These are phyloP conservation scores for Cladorrhinum sp. DNA, from an alignment of 2,329 filamentous ascomycete genomes.

Conservation along the genomic window DNA sequence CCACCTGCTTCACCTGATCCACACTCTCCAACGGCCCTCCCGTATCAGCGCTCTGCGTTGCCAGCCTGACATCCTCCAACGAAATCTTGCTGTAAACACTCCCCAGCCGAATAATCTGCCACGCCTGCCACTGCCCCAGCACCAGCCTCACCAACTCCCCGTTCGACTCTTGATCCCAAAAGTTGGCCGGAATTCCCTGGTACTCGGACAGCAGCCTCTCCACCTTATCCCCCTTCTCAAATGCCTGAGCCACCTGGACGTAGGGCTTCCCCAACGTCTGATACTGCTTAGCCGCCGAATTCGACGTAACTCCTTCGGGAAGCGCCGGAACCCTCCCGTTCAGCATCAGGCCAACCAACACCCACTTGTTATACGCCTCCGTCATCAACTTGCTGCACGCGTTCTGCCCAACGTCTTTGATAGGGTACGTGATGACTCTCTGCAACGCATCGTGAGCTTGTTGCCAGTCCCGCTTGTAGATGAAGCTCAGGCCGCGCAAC, in stretches of 20 bases:
- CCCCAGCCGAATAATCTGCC: constrained; percentile 70
- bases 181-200: constrained; percentile 47
- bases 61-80: constrained; percentile 49
- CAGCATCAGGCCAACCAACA: constrained; percentile 70
- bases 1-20: constrained; percentile 43
- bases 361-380: constrained; percentile 89
- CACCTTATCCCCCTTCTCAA: constrained; percentile 51
- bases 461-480: constrained; percentile 58
- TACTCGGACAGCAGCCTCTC: constrained; percentile 55
- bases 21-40: constrained; percentile 42
- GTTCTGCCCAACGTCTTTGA: constrained; percentile 50
- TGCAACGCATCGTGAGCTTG: constrained; percentile 61
- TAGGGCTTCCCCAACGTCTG: constrained; percentile 64
- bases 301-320: constrained; percentile 47
- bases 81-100: constrained; percentile 65
- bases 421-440: constrained; percentile 65
- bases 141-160: constrained; percentile 67
- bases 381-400: constrained; percentile 71
- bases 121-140: constrained; percentile 67
- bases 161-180: constrained; percentile 73
- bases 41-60: constrained; percentile 54
- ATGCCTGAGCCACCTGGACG: constrained; percentile 64
- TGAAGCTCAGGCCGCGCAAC: constrained; percentile 61
- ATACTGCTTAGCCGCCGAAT: constrained; percentile 51
- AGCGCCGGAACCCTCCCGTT: constrained; percentile 56